Base-by-base conservation (phyloP, 257 asterid species). In the Nicotiana paniculata region DNA sequence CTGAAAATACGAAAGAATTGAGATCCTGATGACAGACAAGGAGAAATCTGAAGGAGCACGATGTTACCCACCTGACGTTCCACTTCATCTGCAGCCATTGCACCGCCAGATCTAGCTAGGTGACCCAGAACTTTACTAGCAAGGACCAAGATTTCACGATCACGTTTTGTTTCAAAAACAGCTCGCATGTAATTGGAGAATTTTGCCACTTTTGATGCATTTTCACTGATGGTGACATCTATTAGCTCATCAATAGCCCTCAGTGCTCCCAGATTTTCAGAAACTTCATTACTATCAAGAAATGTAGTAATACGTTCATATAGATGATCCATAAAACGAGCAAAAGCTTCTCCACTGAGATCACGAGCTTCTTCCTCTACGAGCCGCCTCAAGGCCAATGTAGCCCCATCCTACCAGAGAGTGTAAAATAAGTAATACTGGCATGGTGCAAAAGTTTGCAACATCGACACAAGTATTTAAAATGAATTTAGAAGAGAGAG, bases 101-200 rank as follows among this genome's bases (percentile, higher is more conserved):
- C 98, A 85, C 99, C 98, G 79, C 99, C 99, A 85, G 98, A 97
- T 90, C 98, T 91, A 77, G 99, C 99, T 80, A 96, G 90, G 89
- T 96, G 99, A 69, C 99, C 98, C 72, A 96, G 88, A 85, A 94
- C 99, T 89, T 84, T 88, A 89, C 99, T 96, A 79, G 98, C 97
- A 89, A 90, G 89, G 79, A 93, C 91, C 89, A 96, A 88, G 70
- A 93, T 90, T 83, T 94, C 98, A 66, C 93, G 94, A 81, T 94
- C 98, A 35, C 97, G 97, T 86, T 96, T 96, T 57, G 93, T 91
- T 93, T 96, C 98, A 64, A 93, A 93, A 78, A 90, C 97, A 84
- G 89, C 90, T 75, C 98, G 90, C 97, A 93, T 96, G 90, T 94
- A 94, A 82, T 80, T 92, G 79, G 97, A 92, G 72, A 96, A 89